Percentiles rank a stretch among this genome's conserved stretches.
These are phyloP conservation scores for Pythium rhizo-oryzae DNA, from an alignment of 352 stramenopile species.

Conservation along the genomic window DNA sequence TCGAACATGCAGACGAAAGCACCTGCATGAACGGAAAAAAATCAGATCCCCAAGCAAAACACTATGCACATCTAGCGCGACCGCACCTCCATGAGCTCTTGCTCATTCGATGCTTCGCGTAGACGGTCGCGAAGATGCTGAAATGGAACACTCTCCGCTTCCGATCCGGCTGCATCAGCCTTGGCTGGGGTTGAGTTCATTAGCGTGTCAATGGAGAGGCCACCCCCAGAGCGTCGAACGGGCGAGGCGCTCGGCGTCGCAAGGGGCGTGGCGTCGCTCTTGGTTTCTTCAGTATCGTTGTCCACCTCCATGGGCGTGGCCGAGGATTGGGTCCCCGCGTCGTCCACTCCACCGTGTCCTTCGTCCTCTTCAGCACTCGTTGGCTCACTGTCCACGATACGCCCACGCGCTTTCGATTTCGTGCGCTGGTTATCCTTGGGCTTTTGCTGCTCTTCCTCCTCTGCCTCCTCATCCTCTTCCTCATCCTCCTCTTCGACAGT, in stretches of 20 bases:
- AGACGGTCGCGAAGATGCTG: slow-evolving; percentile 56
- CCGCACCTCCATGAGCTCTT: slow-evolving; percentile 56
- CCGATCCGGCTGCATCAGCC: slow-evolving; percentile 8
- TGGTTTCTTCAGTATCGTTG: slow-evolving; percentile 27
- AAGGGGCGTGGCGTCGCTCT: slow-evolving; percentile 30
- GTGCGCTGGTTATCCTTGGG: too few relatives aligned
- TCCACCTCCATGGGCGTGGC: slow-evolving; percentile 28
- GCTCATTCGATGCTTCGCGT: slow-evolving; percentile 36
- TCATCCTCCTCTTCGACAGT: slow-evolving; percentile 19
- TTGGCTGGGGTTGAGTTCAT: slow-evolving; percentile 50
- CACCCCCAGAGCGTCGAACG: slow-evolving; percentile 15
- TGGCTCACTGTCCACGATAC: not conserved
- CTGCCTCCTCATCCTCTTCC: slow-evolving; percentile 33
- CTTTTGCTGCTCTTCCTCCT: slow-evolving; percentile 40
- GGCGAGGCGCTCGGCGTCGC: slow-evolving; percentile 26
- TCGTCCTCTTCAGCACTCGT: slow-evolving; percentile 27
- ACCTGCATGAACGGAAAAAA: slow-evolving; percentile 32
- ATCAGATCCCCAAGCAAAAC: not conserved
- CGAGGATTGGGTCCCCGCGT: slow-evolving; percentile 20
- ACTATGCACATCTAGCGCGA: not conserved
- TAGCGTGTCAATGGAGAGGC: slow-evolving; percentile 57
- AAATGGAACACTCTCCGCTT: slow-evolving; percentile 39
- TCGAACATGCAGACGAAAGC: slow-evolving; percentile 50
- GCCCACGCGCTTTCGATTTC: slow-evolving; percentile 12
- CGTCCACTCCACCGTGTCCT: slow-evolving; percentile 1